A percentile compares a stretch with the other conserved stretches of the same genome.
Evolutionary conservation across 139 green algal species (phyloP).

Genomic region (Gonium pectorale): DNA sequence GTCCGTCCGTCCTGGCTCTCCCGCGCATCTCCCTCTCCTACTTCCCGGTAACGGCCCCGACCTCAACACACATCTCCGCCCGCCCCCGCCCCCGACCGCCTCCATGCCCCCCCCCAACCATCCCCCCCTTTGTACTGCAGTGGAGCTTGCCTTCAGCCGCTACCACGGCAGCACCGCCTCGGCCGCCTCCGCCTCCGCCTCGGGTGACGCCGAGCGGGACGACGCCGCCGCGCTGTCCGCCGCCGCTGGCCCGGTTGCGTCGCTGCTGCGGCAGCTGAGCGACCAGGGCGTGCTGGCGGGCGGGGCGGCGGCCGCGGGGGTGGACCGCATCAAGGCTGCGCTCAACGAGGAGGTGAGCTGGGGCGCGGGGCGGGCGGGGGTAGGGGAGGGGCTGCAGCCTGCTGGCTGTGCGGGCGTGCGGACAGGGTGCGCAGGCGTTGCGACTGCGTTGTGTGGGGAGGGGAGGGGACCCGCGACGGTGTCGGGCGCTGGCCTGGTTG

Average conservation of each 20-base stretch:
- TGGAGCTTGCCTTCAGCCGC: constrained; percentile 37
- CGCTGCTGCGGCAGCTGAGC: constrained; percentile 72
- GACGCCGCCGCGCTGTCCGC: not conserved
- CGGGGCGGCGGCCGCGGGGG: constrained; percentile 68
- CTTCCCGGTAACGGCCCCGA: too few relatives aligned
- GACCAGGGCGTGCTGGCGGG: constrained; percentile 47
- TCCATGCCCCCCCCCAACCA: too few relatives aligned
- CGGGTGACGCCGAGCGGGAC: not conserved
- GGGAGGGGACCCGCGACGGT: too few relatives aligned
- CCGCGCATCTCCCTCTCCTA: too few relatives aligned
- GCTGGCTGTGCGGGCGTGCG: not conserved
- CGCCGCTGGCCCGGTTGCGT: constrained; percentile 33
- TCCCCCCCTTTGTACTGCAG: too few relatives aligned
- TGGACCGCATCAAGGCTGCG: constrained; percentile 5
- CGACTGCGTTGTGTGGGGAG: not conserved
- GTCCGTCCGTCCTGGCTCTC: too few relatives aligned
- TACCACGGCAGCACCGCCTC: not conserved
- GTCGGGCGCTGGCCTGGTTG: not conserved
- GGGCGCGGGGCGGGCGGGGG: not conserved
- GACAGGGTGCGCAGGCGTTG: not conserved
- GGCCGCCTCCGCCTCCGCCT: not conserved
- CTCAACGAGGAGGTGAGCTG: constrained; percentile 37
- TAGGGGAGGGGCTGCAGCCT: not conserved
- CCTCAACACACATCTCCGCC: too few relatives aligned
- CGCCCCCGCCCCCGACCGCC: too few relatives aligned